Evolutionary conservation across 495 filamentous ascomycete genomes (phyloP).

Genomic region (Choiromyces venosus): DNA sequence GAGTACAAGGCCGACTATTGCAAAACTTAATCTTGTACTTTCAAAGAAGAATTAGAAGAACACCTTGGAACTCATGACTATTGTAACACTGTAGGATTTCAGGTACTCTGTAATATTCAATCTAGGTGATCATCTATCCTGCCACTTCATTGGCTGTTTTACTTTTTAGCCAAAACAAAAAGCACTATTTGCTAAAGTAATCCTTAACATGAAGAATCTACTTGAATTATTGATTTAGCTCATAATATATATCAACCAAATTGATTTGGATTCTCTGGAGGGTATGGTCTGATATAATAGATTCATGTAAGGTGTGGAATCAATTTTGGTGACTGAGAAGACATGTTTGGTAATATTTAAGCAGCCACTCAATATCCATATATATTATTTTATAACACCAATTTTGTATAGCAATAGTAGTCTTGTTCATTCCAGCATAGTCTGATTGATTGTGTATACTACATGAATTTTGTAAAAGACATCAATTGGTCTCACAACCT

Average conservation of each 20-base stretch:
- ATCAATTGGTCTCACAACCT: not conserved
- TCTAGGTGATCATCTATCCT: not conserved
- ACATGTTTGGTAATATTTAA: not conserved
- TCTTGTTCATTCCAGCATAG: not conserved
- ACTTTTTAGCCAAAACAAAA: not conserved
- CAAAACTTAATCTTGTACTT: slow-evolving; percentile 12
- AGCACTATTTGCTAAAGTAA: slow-evolving; percentile 22
- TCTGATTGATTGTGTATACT: not conserved
- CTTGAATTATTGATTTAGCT: not conserved
- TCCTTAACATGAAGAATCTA: slow-evolving; percentile 32
- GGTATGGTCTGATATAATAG: not conserved
- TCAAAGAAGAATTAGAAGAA: slow-evolving; percentile 11
- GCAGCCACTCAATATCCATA: not conserved
- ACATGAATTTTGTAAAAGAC: not conserved
- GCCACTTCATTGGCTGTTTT: slow-evolving; percentile 7
- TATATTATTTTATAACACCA: not conserved
- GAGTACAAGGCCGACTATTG: slow-evolving; percentile 9
- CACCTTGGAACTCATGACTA: slow-evolving; percentile 22
- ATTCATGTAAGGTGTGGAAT: accelerated
- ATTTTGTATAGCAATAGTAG: not conserved
- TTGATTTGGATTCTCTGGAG: not conserved
- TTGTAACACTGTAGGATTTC: slow-evolving; percentile 23
- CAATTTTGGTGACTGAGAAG: not conserved
- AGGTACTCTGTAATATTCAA: slow-evolving; percentile 7
- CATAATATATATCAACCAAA: not conserved